Conservation (phyloP, 2,329 filamentous ascomycete species). For the Beauveria bassiana region DNA sequence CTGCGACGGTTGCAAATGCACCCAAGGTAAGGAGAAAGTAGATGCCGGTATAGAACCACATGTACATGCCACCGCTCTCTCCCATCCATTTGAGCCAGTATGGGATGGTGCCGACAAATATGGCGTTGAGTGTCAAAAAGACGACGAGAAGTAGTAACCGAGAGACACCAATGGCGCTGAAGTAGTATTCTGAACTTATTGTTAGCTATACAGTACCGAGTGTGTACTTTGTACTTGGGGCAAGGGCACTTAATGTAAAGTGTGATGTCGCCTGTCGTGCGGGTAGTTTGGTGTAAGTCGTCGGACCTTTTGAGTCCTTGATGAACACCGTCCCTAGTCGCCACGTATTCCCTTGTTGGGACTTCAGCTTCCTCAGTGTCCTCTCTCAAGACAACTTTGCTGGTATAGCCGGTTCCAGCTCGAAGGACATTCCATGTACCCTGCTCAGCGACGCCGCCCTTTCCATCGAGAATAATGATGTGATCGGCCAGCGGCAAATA, state of each 20-base stretch:
- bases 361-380: not conserved
- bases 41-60: not conserved
- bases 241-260: not conserved
- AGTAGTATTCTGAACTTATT: constrained; percentile 1
- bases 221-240: not conserved
- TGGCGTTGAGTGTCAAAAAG: not conserved
- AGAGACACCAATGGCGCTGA: not conserved
- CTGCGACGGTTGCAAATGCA: constrained; percentile 4
- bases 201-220: not conserved
- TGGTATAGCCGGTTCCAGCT: constrained; percentile 5
- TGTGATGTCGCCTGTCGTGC: not conserved
- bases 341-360: not conserved
- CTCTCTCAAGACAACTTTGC: not conserved
- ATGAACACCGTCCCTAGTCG: not conserved
- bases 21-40: constrained; percentile 8
- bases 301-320: not conserved
- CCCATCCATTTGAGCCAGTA: not conserved
- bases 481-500: constrained; percentile 11
- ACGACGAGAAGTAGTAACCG: not conserved
- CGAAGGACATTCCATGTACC: constrained; percentile 14
- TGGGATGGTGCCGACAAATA: not conserved
- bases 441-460: constrained; percentile 11
- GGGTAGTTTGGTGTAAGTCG: not conserved
- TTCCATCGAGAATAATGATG: constrained; percentile 11
- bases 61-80: not conserved